A percentile compares a stretch with the other conserved stretches of the same genome.
These are phyloP conservation scores for Polyporus arcularius DNA, from an alignment of 768 basidiomycete genomes.

Conservation along the genomic window DNA sequence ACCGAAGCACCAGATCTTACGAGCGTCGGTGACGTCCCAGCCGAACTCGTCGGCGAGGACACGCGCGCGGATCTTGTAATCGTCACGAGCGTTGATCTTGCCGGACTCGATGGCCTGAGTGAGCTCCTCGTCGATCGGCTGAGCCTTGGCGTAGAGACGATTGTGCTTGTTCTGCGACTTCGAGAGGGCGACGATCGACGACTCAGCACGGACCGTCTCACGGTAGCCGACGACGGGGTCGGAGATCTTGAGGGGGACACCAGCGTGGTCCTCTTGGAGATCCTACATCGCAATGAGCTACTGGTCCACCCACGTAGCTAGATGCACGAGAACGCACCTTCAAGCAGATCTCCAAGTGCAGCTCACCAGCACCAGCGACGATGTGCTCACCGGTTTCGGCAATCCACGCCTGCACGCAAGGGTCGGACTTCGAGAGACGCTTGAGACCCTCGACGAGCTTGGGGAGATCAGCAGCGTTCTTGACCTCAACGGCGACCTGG, in stretches of 20 bases:
- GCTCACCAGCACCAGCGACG: constrained; percentile 98
- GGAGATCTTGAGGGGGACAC: constrained; percentile 97
- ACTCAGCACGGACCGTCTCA: constrained; percentile 97
- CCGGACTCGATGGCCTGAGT: constrained; percentile 90
- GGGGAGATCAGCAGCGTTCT: constrained; percentile 98
- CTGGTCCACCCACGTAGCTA: background rate
- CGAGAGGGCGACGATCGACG: constrained; percentile 92
- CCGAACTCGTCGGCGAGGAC: constrained; percentile 93
- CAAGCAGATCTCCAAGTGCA: constrained; percentile 99
- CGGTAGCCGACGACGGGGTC: constrained; percentile 97
- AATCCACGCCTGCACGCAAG: constrained; percentile 97
- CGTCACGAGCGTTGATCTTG: constrained; percentile 86
- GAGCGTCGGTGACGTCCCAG: constrained; percentile 99
- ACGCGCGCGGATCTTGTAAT: constrained; percentile 96
- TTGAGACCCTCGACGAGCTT: constrained; percentile 99
- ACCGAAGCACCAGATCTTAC: constrained; percentile 99
- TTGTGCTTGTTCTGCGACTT: constrained; percentile 99
- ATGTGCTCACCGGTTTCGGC: constrained; percentile 94
- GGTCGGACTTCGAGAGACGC: constrained; percentile 99
- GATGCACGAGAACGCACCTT: constrained; percentile 56
- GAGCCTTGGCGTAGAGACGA: constrained; percentile 91
- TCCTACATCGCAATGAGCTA: constrained; percentile 52
- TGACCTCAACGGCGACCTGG: constrained; percentile 98
- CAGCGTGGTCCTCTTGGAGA: constrained; percentile 99
- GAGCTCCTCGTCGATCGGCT: constrained; percentile 93